A percentile compares a stretch with the other conserved stretches of the same genome.
These are phyloP conservation scores for Crithidia expoeki DNA, from an alignment of 208 protist genomes.

Conservation along the genomic window DNA sequence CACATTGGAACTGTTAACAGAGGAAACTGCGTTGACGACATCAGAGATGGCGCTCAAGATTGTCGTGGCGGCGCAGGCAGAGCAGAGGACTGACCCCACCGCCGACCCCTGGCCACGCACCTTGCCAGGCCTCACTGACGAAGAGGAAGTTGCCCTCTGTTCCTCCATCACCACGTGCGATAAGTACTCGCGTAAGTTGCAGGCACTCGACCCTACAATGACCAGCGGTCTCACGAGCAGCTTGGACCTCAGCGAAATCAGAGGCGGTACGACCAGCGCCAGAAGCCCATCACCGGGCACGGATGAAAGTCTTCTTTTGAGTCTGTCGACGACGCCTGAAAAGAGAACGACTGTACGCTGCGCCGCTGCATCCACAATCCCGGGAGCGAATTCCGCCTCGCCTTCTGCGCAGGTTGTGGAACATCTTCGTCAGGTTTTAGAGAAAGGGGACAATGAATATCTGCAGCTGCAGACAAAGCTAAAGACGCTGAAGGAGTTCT, in stretches of 20 bases:
- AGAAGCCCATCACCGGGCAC: not conserved
- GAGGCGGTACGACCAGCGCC: not conserved
- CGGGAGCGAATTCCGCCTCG: not conserved
- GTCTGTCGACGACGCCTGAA: not conserved
- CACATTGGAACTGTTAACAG: slow-evolving; percentile 16
- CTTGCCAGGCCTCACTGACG: slow-evolving; percentile 47
- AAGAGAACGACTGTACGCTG: not conserved
- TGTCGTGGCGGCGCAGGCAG: slow-evolving; percentile 1
- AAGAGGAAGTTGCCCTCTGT: slow-evolving; percentile 33
- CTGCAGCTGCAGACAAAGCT: slow-evolving; percentile 23
- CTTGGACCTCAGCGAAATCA: slow-evolving; percentile 8
- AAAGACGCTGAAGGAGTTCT: slow-evolving; percentile 16
- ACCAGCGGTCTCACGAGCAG: not conserved
- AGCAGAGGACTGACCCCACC: slow-evolving; percentile 1
- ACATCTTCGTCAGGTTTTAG: slow-evolving; percentile 19
- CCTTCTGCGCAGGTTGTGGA: slow-evolving; percentile 11
- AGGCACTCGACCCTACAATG: not conserved
- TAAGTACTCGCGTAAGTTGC: slow-evolving; percentile 44
- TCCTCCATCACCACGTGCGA: slow-evolving; percentile 38
- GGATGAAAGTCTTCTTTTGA: not conserved
- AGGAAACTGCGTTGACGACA: slow-evolving; percentile 20
- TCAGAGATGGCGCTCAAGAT: slow-evolving; percentile 42
- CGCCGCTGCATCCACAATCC: not conserved
- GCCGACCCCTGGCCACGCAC: slow-evolving; percentile 37
- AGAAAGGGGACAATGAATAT: slow-evolving; percentile 19